phyloP scores from a whole-genome alignment of 2,329 filamentous ascomycete species.

The Penicillium sp. region DNA sequence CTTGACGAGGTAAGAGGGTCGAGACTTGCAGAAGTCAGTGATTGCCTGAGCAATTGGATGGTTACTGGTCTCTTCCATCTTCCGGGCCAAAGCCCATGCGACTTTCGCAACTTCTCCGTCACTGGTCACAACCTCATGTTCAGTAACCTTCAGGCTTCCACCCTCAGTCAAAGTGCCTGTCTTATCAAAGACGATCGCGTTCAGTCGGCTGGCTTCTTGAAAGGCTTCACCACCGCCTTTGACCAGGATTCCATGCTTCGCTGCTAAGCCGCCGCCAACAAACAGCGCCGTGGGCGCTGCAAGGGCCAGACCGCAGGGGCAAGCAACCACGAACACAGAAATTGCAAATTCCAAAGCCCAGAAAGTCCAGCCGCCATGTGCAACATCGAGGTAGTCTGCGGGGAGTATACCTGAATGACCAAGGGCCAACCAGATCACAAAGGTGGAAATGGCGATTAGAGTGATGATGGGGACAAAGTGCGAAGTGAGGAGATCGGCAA shows the following conservation, averaged over 20 bases:
- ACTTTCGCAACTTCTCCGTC: slow-evolving; percentile 35
- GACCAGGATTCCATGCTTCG: slow-evolving; percentile 73
- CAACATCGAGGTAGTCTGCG: slow-evolving; percentile 50
- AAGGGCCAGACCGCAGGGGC: slow-evolving; percentile 76
- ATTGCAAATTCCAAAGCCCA: slow-evolving; percentile 66
- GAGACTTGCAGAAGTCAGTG: slow-evolving; percentile 46
- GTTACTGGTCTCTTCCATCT: slow-evolving; percentile 56
- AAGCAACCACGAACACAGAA: slow-evolving; percentile 81
- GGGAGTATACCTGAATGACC: slow-evolving; percentile 44
- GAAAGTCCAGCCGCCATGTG: slow-evolving; percentile 50
- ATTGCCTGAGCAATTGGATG: slow-evolving; percentile 59
- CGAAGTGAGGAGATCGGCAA: slow-evolving; percentile 47
- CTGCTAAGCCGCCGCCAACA: slow-evolving; percentile 74
- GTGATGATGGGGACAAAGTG: slow-evolving; percentile 51
- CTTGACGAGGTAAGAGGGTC: slow-evolving; percentile 26
- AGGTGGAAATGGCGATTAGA: slow-evolving; percentile 47
- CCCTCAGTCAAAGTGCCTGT: slow-evolving; percentile 75
- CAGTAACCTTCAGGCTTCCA: slow-evolving; percentile 55
- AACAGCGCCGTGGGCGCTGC: slow-evolving; percentile 87
- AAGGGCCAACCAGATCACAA: slow-evolving; percentile 47
- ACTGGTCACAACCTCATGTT: slow-evolving; percentile 44
- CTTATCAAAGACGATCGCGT: slow-evolving; percentile 83
- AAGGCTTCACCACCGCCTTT: slow-evolving; percentile 84
- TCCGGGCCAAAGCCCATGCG: slow-evolving; percentile 47
- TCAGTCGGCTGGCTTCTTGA: slow-evolving; percentile 73